Conservation (phyloP, 2,329 filamentous ascomycete species). For the Cladorrhinum sp. region DNA sequence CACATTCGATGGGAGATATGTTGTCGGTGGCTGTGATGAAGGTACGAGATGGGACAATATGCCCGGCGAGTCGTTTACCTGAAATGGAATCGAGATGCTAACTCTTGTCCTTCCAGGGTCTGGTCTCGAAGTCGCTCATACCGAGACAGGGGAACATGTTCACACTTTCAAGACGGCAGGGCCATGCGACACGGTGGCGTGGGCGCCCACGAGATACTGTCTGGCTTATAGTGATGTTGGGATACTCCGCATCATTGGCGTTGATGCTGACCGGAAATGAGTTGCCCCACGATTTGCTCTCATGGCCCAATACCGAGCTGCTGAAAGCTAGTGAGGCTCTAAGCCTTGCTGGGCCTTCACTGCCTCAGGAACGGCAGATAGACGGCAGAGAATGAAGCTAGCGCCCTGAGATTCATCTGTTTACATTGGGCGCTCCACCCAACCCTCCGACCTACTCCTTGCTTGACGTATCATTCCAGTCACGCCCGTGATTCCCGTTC, state of each 20-base stretch:
- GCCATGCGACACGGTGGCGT: slow-evolving; percentile 64
- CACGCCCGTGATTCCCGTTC: background rate
- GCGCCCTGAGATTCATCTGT: background rate
- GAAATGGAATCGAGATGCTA: slow-evolving; percentile 13
- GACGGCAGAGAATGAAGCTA: background rate
- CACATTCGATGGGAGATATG: slow-evolving; percentile 72
- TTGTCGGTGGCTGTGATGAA: slow-evolving; percentile 72
- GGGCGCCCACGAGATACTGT: slow-evolving; percentile 72
- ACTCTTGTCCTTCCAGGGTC: slow-evolving; percentile 39
- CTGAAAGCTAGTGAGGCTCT: background rate
- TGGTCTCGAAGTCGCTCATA: slow-evolving; percentile 67
- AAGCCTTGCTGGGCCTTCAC: background rate
- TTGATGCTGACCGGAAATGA: slow-evolving; percentile 48
- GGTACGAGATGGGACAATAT: slow-evolving; percentile 37
- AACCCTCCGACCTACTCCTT: background rate
- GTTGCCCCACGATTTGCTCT: background rate
- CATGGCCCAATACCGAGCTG: background rate
- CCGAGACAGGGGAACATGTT: slow-evolving; percentile 70
- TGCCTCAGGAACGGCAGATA: background rate
- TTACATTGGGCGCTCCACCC: background rate
- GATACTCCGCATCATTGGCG: slow-evolving; percentile 65
- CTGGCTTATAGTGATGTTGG: slow-evolving; percentile 71
- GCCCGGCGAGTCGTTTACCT: background rate
- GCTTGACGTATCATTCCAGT: background rate
- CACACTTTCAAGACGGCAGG: slow-evolving; percentile 67